phyloP scores from a whole-genome alignment of 1,139 yeast genomes.

The Candida sp. region DNA sequence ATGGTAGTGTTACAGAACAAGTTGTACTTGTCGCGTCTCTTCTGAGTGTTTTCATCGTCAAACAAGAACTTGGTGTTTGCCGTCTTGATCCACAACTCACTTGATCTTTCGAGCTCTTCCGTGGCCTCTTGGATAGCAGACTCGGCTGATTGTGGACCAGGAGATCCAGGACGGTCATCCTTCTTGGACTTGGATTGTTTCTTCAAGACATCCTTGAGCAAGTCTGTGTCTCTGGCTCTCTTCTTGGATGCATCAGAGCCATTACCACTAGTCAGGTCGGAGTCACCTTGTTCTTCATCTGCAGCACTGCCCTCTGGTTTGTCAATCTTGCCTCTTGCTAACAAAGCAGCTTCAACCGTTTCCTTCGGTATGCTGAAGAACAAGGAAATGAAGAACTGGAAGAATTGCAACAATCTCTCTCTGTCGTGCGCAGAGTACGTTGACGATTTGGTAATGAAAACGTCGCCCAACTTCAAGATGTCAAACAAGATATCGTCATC shows the following conservation, averaged over 20 bases:
- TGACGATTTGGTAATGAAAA: constrained; percentile 71
- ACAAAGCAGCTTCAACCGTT: constrained; percentile 29
- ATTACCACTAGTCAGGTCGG: constrained; percentile 9
- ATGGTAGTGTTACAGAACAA: constrained; percentile 91
- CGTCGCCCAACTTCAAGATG: constrained; percentile 67
- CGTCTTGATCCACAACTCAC: constrained; percentile 68
- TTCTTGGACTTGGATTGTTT: constrained; percentile 57
- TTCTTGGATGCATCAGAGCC: constrained; percentile 36
- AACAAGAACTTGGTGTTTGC: constrained; percentile 38
- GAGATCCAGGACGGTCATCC: constrained; percentile 40
- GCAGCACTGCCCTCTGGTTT: constrained; percentile 15
- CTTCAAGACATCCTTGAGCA: constrained; percentile 77
- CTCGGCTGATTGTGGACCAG: constrained; percentile 32
- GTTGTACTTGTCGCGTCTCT: constrained; percentile 59
- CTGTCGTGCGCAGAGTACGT: constrained; percentile 84
- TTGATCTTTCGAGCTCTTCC: constrained; percentile 60
- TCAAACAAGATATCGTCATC: constrained; percentile 79
- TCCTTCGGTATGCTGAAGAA: constrained; percentile 63
- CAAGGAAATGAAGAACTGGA: constrained; percentile 69
- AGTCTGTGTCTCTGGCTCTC: constrained; percentile 66
- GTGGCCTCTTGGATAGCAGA: constrained; percentile 38
- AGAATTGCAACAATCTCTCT: constrained; percentile 73
- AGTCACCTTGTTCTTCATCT: constrained; percentile 15
- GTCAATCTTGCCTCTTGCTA: constrained; percentile 22
- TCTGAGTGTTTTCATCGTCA: constrained; percentile 26